Evolutionary conservation across 306 rosid genomes (phyloP).

Genomic region (Hylodesmum podocarpum): DNA sequence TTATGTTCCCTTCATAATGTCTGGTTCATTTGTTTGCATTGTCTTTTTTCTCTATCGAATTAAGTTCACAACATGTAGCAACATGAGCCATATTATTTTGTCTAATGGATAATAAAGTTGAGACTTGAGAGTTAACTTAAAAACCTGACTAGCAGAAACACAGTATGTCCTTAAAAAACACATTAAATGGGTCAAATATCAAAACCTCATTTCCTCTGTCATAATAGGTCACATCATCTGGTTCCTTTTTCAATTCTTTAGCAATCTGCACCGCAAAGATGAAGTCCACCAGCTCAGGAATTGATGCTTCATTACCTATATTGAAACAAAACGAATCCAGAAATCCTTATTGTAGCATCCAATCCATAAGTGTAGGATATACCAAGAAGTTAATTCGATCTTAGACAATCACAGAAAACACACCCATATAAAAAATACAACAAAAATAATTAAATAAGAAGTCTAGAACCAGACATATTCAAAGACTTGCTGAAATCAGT

Average conservation of each 20-base stretch:
- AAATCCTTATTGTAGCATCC: constrained; percentile 8
- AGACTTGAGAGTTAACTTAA: not conserved
- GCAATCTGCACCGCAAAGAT: constrained; percentile 85
- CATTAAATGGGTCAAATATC: constrained; percentile 30
- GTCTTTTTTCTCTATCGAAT: not conserved
- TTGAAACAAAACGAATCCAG: constrained; percentile 28
- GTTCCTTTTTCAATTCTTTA: constrained; percentile 55
- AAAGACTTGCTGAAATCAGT: constrained; percentile 21
- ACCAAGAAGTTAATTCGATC: constrained; percentile 19
- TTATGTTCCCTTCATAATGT: not conserved
- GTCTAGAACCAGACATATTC: not conserved
- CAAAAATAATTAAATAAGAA: no score
- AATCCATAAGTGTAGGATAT: not conserved
- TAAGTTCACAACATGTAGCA: not conserved
- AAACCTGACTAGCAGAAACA: not conserved
- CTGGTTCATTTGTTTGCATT: not conserved
- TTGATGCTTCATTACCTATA: constrained; percentile 70
- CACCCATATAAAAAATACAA: not conserved
- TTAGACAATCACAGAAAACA: constrained; percentile 10
- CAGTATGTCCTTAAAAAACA: constrained; percentile 18
- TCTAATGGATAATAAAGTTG: not conserved
- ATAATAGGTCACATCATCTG: constrained; percentile 43
- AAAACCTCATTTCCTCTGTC: constrained; percentile 62
- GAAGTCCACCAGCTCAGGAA: constrained; percentile 78
- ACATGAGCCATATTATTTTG: not conserved